Conservation (phyloP, 768 basidiomycete genomes). For the Termitomyces titanicus region DNA sequence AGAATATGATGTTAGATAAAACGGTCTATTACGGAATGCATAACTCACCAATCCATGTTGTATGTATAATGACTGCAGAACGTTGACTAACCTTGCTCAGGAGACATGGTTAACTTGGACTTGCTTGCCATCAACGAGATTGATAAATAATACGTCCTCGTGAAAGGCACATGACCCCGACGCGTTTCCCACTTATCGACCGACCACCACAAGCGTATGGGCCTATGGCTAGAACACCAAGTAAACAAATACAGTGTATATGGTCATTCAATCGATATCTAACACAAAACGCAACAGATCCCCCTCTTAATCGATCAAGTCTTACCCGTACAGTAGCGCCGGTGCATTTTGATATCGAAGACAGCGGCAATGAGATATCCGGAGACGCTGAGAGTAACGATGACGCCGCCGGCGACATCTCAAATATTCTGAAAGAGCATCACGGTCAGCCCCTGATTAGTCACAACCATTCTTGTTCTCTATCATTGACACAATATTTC, state of each 20-base stretch:
- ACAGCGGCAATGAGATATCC: slow-evolving; percentile 13
- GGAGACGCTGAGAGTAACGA: slow-evolving; percentile 15
- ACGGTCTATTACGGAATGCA: neutral
- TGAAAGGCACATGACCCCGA: neutral
- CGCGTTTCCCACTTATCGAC: neutral
- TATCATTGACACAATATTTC: neutral
- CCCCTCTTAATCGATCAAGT: neutral
- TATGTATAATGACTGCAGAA: neutral
- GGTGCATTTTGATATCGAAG: slow-evolving; percentile 10
- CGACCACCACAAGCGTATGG: neutral
- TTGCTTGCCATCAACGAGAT: neutral
- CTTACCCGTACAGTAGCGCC: slow-evolving; percentile 13
- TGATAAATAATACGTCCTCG: neutral
- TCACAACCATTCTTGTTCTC: neutral
- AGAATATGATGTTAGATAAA: neutral
- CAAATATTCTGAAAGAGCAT: slow-evolving; percentile 9
- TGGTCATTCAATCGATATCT: neutral
- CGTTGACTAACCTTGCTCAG: too few relatives aligned
- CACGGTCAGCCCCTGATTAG: slow-evolving; percentile 11
- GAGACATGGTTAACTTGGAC: too few relatives aligned
- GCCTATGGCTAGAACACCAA: neutral
- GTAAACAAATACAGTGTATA: neutral
- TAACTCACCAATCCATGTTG: slow-evolving; percentile 48
- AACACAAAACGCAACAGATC: neutral
- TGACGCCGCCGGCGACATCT: slow-evolving; percentile 6